Evolutionary conservation across 75 land plant genomes (phyloP).

Genomic region (Pinus taeda): DNA sequence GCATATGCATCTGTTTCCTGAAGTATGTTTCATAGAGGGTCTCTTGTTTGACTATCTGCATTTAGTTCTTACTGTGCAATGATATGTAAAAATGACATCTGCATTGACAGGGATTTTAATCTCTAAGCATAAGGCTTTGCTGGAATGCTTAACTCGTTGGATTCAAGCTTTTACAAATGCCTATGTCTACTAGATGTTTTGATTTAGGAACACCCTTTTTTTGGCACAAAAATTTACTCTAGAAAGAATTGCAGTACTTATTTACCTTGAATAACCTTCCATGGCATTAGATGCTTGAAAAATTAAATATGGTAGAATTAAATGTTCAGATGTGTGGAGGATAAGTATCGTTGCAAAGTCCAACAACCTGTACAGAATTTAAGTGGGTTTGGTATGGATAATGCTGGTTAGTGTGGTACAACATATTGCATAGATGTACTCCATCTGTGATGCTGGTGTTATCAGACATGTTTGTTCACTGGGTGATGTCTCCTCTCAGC

Average conservation of each 20-base stretch:
- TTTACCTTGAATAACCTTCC: not conserved
- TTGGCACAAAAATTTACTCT: not conserved
- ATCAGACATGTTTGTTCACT: too few species aligned
- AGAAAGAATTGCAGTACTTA: not conserved
- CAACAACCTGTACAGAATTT: too few species aligned
- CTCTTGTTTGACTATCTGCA: not conserved
- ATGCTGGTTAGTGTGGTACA: too few species aligned
- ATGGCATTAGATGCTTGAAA: not conserved
- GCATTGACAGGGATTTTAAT: not conserved
- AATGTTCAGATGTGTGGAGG: not conserved
- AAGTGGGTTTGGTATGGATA: too few species aligned
- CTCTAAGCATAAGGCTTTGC: not conserved
- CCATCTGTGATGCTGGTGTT: too few species aligned
- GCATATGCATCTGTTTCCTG: not conserved
- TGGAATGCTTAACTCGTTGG: not conserved
- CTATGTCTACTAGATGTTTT: not conserved
- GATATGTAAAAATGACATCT: too few species aligned
- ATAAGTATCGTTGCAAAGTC: too few species aligned
- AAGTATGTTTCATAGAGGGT: not conserved
- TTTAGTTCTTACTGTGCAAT: not conserved
- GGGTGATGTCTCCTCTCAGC: too few species aligned
- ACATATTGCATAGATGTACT: too few species aligned
- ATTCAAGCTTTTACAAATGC: not conserved
- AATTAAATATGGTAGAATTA: not conserved
- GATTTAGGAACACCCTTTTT: not conserved